Percentiles rank a stretch among this genome's conserved stretches.
phyloP scores from a whole-genome alignment of 345 rosid species.

The Eutrema japonicum region DNA sequence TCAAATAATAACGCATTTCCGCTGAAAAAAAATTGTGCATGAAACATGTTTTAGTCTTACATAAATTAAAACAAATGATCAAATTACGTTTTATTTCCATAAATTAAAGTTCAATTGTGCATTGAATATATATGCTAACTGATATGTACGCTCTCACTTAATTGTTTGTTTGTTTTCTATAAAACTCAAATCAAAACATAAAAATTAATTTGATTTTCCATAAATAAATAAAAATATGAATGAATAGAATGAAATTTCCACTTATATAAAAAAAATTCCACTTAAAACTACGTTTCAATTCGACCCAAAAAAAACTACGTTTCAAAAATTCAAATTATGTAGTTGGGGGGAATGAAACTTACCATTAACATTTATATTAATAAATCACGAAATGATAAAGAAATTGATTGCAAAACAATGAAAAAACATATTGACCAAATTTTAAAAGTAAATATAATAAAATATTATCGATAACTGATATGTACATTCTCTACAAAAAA shows the following conservation, averaged over 20 bases:
- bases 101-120: not conserved
- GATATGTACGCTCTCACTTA: too few species aligned
- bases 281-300: too few species aligned
- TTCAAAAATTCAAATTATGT: not conserved
- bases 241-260: not conserved
- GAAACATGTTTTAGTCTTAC: not conserved
- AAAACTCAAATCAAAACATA: not conserved
- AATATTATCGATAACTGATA: not conserved
- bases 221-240: not conserved
- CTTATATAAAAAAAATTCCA: too few species aligned
- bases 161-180: not conserved
- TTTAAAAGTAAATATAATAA: not conserved
- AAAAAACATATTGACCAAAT: conserved; percentile 2
- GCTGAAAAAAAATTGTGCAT: not conserved
- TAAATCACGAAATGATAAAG: not conserved
- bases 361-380: not conserved
- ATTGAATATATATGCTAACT: not conserved
- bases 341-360: not conserved
- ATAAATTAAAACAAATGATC: not conserved
- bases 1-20: too few species aligned
- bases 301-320: too few species aligned
- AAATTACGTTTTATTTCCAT: not conserved
- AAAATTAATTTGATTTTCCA: not conserved
- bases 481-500: not conserved
- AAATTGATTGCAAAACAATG: not conserved